A percentile compares a stretch with the other conserved stretches of the same genome.
These are phyloP conservation scores for Elaeagnus macrophylla DNA, from an alignment of 306 rosid species.

Conservation along the genomic window DNA sequence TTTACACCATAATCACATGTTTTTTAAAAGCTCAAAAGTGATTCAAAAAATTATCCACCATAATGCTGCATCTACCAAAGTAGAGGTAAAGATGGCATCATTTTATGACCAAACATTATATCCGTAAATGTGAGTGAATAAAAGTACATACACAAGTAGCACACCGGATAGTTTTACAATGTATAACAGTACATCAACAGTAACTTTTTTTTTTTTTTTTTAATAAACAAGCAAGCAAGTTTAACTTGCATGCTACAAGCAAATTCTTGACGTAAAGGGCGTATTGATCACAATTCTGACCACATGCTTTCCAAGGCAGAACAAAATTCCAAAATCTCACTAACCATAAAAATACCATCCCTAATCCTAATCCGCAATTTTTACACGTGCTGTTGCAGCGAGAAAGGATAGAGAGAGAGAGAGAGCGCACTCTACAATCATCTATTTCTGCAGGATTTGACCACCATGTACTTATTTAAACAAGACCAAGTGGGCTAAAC, in stretches of 20 bases:
- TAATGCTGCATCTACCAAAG: too few species aligned
- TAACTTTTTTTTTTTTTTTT: background rate
- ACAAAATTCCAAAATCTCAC: conserved; percentile 22
- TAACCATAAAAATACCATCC: conserved; percentile 37
- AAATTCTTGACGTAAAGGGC: conserved; percentile 20
- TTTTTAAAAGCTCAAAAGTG: too few species aligned
- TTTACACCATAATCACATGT: too few species aligned
- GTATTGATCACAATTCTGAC: conserved; percentile 26
- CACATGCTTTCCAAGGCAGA: conserved; percentile 24
- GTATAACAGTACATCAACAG: background rate
- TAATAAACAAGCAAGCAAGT: background rate
- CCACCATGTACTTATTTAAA: conserved; percentile 3
- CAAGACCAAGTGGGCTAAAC: conserved; percentile 23
- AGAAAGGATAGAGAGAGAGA: conserved; percentile 31
- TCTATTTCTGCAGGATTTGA: conserved; percentile 11
- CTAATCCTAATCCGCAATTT: conserved; percentile 25
- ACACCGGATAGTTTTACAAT: background rate
- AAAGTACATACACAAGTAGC: background rate
- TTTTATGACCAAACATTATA: too few species aligned
- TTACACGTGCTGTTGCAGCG: conserved; percentile 23
- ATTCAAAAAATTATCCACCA: too few species aligned
- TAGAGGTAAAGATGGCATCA: too few species aligned
- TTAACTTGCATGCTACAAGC: conserved; percentile 9
- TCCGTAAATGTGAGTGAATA: too few species aligned
- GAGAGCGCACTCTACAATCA: conserved; percentile 24